phyloP scores from a whole-genome alignment of 1,139 yeast species.

The Lodderomyces beijingensis region DNA sequence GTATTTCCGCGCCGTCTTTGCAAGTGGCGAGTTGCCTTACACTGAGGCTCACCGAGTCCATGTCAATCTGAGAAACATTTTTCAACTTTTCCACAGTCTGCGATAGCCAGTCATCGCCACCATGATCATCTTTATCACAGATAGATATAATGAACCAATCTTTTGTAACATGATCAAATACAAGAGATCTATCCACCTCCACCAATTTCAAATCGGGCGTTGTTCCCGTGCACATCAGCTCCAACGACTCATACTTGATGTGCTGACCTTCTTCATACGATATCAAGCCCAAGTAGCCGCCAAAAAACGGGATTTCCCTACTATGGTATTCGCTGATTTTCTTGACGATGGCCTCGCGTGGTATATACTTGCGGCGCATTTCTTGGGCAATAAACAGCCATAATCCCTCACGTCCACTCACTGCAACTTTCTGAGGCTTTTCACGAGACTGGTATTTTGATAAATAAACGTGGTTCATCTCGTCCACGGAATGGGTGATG shows the following conservation, averaged over 20 bases:
- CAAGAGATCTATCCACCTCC: constrained; percentile 62
- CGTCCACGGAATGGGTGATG: constrained; percentile 61
- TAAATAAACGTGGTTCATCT: constrained; percentile 18
- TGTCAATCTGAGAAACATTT: constrained; percentile 13
- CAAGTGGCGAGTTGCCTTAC: constrained; percentile 23
- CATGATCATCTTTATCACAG: constrained; percentile 15
- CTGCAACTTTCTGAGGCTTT: constrained; percentile 3
- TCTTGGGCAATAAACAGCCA: constrained; percentile 24
- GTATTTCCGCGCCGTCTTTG: constrained; percentile 20
- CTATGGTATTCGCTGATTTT: constrained; percentile 12
- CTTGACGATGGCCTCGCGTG: constrained; percentile 18
- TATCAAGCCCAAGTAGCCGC: constrained; percentile 82
- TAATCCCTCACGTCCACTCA: constrained; percentile 9
- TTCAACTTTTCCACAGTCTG: constrained; percentile 13
- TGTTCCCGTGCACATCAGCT: constrained; percentile 21
- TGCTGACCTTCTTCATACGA: constrained; percentile 81
- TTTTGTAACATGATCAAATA: constrained; percentile 46
- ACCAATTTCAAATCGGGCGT: constrained; percentile 77
- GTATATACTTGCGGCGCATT: constrained; percentile 20
- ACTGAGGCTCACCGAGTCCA: constrained; percentile 20
- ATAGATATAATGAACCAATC: constrained; percentile 57
- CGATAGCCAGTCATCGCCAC: constrained; percentile 31
- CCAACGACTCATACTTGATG: constrained; percentile 29
- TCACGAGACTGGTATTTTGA: constrained; percentile 14
- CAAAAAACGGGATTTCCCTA: constrained; percentile 66